Evolutionary conservation across 2,329 filamentous ascomycete species (phyloP), one percentile per base, ranked within the genome.

Genomic region (Colletotrichum neosansevieriae): DNA sequence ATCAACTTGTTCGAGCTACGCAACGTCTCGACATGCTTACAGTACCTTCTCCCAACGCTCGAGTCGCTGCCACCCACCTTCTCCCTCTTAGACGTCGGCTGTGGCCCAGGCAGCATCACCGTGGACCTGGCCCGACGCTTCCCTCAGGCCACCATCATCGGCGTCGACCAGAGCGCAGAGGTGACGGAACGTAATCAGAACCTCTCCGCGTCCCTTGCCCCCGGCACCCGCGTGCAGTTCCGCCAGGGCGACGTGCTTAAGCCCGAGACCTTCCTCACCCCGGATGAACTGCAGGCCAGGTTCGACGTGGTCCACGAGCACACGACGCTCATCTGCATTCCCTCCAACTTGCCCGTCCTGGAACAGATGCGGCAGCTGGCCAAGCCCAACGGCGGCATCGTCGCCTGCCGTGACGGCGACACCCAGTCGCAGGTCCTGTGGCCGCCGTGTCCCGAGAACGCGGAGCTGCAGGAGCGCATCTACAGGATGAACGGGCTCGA

Each of bases 31-130:
- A 64, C 53, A 6, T 69, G 53, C 42, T 17, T 69, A 17, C 60
- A 63, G 38, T 64, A 69, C 68, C 75, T 83, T 2, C 71, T 82
- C 3, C 76, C 76, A 10, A 75, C 79, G 58, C 72, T 83, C 24
- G 72, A 75, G 47, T 58, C 45, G 29, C 19, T 64, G 36, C 59
- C 65, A 36, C 77, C 79, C 12, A 72, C 72, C 57, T 76, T 76
- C 74, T 42, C 70, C 51, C 76, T 83, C 70, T 77, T 83, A 6
- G 81, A 83, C 66, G 73, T 83, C 12, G 81, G 81, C 40, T 82
- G 80, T 66, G 81, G 81, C 1, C 80, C 81, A 0, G 81, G 80
- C 44, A 79, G 77, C 17, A 82, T 83, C 70, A 83, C 80, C 3
- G 66, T 77, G 4, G 80, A 80, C 68, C 70, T 83, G 2, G 81